These are phyloP conservation scores for Cercospora sojina DNA, from an alignment of 2,329 filamentous ascomycete species.

Conservation along the genomic window DNA sequence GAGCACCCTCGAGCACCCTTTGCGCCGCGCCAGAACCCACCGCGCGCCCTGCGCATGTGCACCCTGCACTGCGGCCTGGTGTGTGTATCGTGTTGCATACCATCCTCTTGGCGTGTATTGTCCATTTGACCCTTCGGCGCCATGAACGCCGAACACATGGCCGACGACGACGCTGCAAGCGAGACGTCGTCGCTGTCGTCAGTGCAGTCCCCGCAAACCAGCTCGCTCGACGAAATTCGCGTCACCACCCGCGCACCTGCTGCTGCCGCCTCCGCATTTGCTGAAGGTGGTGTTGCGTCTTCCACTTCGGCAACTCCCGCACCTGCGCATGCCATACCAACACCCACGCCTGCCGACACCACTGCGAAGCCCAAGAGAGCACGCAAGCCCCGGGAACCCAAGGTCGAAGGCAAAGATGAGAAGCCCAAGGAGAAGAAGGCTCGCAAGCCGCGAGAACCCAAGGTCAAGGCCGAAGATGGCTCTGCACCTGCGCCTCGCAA, in stretches of 20 bases:
- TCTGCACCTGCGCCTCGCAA: constrained; percentile 49
- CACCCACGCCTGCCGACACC: constrained; percentile 40
- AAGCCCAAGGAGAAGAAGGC: constrained; percentile 47
- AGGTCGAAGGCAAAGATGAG: constrained; percentile 37
- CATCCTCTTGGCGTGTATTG: constrained; percentile 9
- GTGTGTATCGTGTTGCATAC: neutral
- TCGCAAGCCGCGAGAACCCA: constrained; percentile 46
- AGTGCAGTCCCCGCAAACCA: constrained; percentile 13
- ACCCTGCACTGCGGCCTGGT: neutral
- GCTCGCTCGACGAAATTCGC: constrained; percentile 10
- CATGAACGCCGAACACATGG: neutral
- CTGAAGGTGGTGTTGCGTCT: constrained; percentile 37
- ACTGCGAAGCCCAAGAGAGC: constrained; percentile 39
- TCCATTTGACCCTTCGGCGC: neutral
- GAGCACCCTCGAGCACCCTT: neutral
- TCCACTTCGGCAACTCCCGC: constrained; percentile 29
- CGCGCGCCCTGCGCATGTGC: constrained; percentile 6
- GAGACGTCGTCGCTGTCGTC: constrained; percentile 14
- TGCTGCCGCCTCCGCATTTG: constrained; percentile 27
- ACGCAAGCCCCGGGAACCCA: constrained; percentile 44
- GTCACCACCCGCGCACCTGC: constrained; percentile 7
- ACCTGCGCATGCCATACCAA: constrained; percentile 27
- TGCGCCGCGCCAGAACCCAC: neutral
- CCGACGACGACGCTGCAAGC: constrained; percentile 12
- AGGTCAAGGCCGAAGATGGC: constrained; percentile 44